Base-by-base conservation (phyloP, 768 basidiomycete species). In the Calvatia gigantea region DNA sequence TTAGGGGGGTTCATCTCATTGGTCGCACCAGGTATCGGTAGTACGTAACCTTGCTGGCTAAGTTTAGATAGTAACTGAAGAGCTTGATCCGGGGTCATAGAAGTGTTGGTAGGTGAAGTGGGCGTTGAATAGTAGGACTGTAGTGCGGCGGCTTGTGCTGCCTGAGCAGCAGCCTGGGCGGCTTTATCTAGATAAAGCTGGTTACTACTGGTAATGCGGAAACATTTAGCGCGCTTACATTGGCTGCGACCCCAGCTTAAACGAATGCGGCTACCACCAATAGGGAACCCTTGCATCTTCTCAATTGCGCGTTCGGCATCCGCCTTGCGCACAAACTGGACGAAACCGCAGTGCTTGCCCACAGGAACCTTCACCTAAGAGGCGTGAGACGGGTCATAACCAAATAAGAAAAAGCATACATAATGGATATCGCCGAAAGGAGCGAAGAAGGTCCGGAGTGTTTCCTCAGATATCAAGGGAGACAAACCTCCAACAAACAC, bases 351-450 rank as follows among this genome's bases (percentile, higher is more conserved):
- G 60, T 94, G 91, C 65, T 96, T 96, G 48, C 92, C 93, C 41
- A 91, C 87, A 9, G 94, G 94, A n/a, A 97, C 94, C 70, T 95
- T 96, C 66, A 96, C 94, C 91, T 92, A 37, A 37, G 33, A 43
- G 54, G 23, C 28, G 57, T 63, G 38, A 66, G 55, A 25, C 11
- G 31, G 12, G 50, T 32, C 27, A 31, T 37, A 43, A 49, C 38
- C 23, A 37, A 53, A n/a, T n/a, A n/a, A 27, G 46, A 17, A 17
- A n/a, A 37, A 43, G 73, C 87, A 54, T 67, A 92, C 92, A 65
- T 95, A 94, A 69, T 94, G 91, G 53, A 94, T 94, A 58, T 91
- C 91, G 43, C 92, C 93, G 64, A 94, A 95, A n/a, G 92, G 91
- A 9, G 83, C 80, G 69, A 95, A 95, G 70, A 94, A 94, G 2